Percentiles rank a stretch among this genome's conserved stretches.
These are phyloP conservation scores for Scutellaria barbata DNA, from an alignment of 257 asterid species.

Conservation along the genomic window DNA sequence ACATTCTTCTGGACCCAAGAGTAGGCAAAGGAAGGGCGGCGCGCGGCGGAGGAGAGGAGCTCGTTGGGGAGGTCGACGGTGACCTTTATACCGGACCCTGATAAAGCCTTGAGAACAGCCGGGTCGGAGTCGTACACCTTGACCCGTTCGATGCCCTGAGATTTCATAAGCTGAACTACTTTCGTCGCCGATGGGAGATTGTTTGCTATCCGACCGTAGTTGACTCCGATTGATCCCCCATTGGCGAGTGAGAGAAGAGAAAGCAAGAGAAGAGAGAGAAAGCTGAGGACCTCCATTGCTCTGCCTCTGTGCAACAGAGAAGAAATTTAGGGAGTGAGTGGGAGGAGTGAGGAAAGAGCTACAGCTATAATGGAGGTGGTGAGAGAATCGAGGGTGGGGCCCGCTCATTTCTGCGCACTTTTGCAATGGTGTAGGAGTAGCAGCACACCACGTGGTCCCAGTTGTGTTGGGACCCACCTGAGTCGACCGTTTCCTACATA, in stretches of 20 bases:
- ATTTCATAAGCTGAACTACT: conserved; percentile 67
- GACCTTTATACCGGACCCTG: conserved; percentile 72
- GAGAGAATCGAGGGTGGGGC: conserved; percentile 38
- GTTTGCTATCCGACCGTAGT: conserved; percentile 85
- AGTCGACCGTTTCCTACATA: conserved; percentile 39
- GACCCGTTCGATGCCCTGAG: conserved; percentile 70
- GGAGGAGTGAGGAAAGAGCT: background rate
- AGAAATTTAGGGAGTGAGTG: background rate
- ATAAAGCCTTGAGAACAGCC: conserved; percentile 71
- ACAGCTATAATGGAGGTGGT: background rate
- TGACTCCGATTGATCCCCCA: conserved; percentile 71
- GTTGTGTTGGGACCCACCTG: conserved; percentile 31
- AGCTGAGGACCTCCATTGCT: conserved; percentile 47
- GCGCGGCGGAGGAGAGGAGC: conserved; percentile 68
- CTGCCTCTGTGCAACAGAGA: background rate
- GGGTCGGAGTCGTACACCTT: conserved; percentile 88
- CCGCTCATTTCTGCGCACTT: conserved; percentile 10
- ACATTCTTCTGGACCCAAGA: conserved; percentile 68
- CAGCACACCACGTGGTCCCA: conserved; percentile 33
- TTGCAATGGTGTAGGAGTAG: too few species aligned
- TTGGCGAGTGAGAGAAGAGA: conserved; percentile 35
- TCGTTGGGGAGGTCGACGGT: conserved; percentile 90
- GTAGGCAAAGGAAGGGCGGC: conserved; percentile 67
- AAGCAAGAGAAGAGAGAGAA: conserved; percentile 34
- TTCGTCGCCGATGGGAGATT: conserved; percentile 79